phyloP scores from a whole-genome alignment of 441 rosid species.

The Brassica hybrid region DNA sequence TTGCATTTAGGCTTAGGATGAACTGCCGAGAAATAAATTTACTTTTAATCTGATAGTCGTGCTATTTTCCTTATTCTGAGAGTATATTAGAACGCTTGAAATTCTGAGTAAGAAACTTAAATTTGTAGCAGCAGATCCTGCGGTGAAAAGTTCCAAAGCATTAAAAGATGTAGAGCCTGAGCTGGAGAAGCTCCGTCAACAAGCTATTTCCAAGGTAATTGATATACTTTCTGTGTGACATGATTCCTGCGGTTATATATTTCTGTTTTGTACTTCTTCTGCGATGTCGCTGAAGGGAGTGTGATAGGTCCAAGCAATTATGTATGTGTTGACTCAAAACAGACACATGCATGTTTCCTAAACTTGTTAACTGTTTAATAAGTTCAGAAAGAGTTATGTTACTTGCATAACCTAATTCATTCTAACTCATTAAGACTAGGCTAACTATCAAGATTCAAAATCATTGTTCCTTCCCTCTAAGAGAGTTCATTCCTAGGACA shows the following conservation, averaged over 20 bases:
- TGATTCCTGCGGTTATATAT: slow-evolving; percentile 23
- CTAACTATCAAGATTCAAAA: neutral
- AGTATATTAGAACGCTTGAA: slow-evolving; percentile 90
- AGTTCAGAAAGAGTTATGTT: slow-evolving; percentile 11
- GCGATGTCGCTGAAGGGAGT: slow-evolving; percentile 9
- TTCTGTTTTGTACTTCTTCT: slow-evolving; percentile 15
- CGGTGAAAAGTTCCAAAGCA: slow-evolving; percentile 86
- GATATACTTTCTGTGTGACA: slow-evolving; percentile 28
- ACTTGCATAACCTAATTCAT: slow-evolving; percentile 4
- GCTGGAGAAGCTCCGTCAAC: slow-evolving; percentile 96
- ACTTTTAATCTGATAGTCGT: slow-evolving; percentile 17
- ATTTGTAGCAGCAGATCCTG: slow-evolving; percentile 79
- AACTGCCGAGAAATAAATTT: slow-evolving; percentile 3
- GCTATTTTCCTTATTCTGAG: slow-evolving; percentile 58
- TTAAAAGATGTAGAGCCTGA: slow-evolving; percentile 98
- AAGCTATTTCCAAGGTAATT: slow-evolving; percentile 93
- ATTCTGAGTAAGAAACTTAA: slow-evolving; percentile 93
- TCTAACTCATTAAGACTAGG: slow-evolving; percentile 19
- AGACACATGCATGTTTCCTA: neutral
- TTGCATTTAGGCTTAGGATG: slow-evolving; percentile 17
- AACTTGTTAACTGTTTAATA: neutral
- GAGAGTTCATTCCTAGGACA: neutral
- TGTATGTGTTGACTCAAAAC: slow-evolving; percentile 9
- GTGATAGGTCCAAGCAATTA: slow-evolving; percentile 19
- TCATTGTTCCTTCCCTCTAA: slow-evolving; percentile 19